Evolutionary conservation across 306 rosid species (phyloP), one percentile per base, ranked within the genome.

Genomic region (Mimosa bimucronata): DNA sequence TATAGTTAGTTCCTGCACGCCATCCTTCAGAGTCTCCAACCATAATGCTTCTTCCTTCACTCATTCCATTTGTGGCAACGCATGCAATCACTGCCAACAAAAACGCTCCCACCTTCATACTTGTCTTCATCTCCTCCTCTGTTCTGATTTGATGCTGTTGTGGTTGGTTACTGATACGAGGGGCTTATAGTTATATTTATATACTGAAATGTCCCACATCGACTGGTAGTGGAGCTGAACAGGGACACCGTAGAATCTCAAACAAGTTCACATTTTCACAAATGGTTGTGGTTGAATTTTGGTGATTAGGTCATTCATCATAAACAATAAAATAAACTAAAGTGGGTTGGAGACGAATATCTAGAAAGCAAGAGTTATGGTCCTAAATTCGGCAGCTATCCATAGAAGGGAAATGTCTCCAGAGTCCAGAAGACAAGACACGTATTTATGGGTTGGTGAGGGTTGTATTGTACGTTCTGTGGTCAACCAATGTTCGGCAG

Each of bases 11-110:
- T 58, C 97, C 92, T 0, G 67, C 88, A 52, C 82, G 88, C 94
- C 94, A 92, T 0, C 97, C 97, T 64, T 92, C 70, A 0, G 90
- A 67, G 76, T 88, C 94, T 79, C 97, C 97, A 53, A 88, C 97
- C 9, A 83, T 79, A 8, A 89, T 44, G 87, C 77, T 87, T 73
- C 83, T 77, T 50, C 82, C 86, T 11, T 89, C 77, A 45, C 81
- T 48, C 12, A 30, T 37, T 66, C 64, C 70, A 16, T 65, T 65
- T 2, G 70, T 79, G n/a, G 72, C 76, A 53, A 71, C 10, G 41
- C 71, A 85, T 6, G 69, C 84, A 4, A 83, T 78, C 75, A 85
- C 48, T 60, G 88, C 73, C 37, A 86, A 40, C 15, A 68, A 0
- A 13, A 79, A 19, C 57, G 40, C 86, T 71, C 66, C 53, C 15